phyloP scores from a whole-genome alignment of 2,329 filamentous ascomycete genomes.

The Xylaria sp. region DNA sequence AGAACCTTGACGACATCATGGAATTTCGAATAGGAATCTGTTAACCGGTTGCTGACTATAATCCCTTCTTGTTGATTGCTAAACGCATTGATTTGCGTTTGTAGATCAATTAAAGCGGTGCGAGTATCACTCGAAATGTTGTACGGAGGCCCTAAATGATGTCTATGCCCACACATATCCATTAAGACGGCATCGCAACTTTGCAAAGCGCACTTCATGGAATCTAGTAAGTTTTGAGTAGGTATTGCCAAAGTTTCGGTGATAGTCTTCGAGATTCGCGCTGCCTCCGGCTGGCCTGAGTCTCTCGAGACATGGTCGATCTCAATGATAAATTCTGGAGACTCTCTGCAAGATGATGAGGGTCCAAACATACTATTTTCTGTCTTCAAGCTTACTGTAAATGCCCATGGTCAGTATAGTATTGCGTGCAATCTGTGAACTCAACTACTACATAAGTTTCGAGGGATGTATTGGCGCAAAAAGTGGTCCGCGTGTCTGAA shows the following conservation, averaged over 20 bases:
- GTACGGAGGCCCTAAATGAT: constrained; percentile 51
- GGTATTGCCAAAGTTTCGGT: constrained; percentile 49
- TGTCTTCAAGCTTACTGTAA: constrained; percentile 54
- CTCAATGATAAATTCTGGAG: constrained; percentile 43
- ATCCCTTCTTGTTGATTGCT: constrained; percentile 54
- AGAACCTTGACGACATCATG: constrained; percentile 59
- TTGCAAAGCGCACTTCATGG: constrained; percentile 52
- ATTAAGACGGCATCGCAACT: constrained; percentile 60
- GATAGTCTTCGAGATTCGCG: constrained; percentile 35
- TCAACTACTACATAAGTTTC: neutral
- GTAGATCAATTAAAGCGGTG: constrained; percentile 48
- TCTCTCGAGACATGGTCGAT: constrained; percentile 38
- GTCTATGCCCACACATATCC: constrained; percentile 57
- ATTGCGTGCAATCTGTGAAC: neutral
- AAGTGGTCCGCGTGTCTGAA: too few species aligned
- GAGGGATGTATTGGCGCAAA: neutral
- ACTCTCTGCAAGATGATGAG: constrained; percentile 8
- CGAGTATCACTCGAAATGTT: constrained; percentile 51
- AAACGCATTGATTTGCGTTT: constrained; percentile 52
- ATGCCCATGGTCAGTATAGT: neutral
- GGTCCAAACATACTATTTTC: constrained; percentile 53
- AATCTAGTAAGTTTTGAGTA: constrained; percentile 52
- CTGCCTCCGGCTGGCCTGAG: constrained; percentile 33
- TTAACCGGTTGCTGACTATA: constrained; percentile 51
- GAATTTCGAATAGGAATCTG: constrained; percentile 53